Evolutionary conservation across 192 early-diverging fungal species (phyloP), one percentile per base, ranked within the genome.

Genomic region (Backusella westeae): DNA sequence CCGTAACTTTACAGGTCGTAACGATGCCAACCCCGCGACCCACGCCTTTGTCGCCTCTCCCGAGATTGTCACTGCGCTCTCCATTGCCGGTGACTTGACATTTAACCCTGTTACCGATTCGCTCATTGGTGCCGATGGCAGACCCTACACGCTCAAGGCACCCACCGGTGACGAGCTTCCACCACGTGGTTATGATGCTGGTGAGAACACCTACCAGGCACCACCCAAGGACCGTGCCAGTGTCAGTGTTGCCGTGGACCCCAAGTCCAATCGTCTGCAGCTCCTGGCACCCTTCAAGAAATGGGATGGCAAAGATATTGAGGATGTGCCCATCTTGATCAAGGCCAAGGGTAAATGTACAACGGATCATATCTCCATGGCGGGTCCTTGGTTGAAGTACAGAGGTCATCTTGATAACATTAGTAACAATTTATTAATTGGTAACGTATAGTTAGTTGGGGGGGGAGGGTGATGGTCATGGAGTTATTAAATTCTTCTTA

Each of bases 1-100:
- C 93, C 93, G 97, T 85, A 99, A 99, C 93, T 99, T 99, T 84
- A 97, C 96, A 63, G 97, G 95, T 69, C 95, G 97, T 91, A 99
- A 99, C 88, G 97, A 99, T 86, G 95, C 93, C 82, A 97, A 97
- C 92, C 96, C 97, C 53, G 89, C 91, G 71, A 99, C 97, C 77
- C 96, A 97, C 84, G 93, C 94, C 76, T 99, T 99, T 78, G 96
- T 99, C 66, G 92, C 97, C 79, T 94, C 92, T 34, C 97, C 97
- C 67, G 97, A 99, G 69, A 83, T 83, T 52, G 96, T 97, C 83
- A 98, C 97, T 73, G 97, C 97, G 77, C 89, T 99, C 89, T 91
- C 96, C 72, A 95, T 99, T 77, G 93, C 95, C 67, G 97, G 97
- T 81, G 90, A 92, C 81, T 88, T 97, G 77, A 89, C 82, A 78